These are phyloP conservation scores for Colletotrichum trifolii DNA, from an alignment of 2,329 filamentous ascomycete genomes.

Conservation along the genomic window DNA sequence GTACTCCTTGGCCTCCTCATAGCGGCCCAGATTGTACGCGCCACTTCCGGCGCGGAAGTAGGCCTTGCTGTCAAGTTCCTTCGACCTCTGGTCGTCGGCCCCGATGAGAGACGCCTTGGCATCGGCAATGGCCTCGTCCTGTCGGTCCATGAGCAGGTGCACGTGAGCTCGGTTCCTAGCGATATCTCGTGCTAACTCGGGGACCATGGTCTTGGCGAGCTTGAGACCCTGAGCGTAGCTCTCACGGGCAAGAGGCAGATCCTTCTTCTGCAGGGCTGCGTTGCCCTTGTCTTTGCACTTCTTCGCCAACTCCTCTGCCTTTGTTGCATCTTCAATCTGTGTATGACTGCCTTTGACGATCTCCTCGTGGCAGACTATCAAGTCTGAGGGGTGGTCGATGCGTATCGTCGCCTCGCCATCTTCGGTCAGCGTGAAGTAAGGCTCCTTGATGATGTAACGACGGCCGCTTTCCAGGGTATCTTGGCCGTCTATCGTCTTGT, in stretches of 20 bases:
- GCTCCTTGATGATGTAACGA: constrained; percentile 59
- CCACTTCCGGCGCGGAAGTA: constrained; percentile 46
- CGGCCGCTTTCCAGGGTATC: constrained; percentile 48
- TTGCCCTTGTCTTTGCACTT: constrained; percentile 45
- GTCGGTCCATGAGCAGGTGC: constrained; percentile 45
- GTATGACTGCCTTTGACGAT: background rate
- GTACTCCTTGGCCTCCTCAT: constrained; percentile 38
- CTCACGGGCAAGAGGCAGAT: constrained; percentile 38
- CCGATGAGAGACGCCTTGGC: constrained; percentile 45
- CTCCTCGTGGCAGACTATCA: constrained; percentile 37
- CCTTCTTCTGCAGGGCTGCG: constrained; percentile 40
- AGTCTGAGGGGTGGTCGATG: constrained; percentile 47
- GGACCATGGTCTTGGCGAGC: constrained; percentile 5
- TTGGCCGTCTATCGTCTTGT: constrained; percentile 45
- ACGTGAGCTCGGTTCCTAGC: constrained; percentile 46
- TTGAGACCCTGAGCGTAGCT: constrained; percentile 44
- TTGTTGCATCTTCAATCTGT: background rate
- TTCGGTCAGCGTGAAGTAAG: constrained; percentile 57
- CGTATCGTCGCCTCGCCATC: constrained; percentile 54
- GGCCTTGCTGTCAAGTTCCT: constrained; percentile 45
- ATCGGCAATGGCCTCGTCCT: constrained; percentile 46
- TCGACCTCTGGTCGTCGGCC: constrained; percentile 11
- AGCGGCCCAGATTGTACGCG: constrained; percentile 44
- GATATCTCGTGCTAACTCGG: constrained; percentile 45
- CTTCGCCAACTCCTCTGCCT: constrained; percentile 30